These are phyloP conservation scores for Micromonas commoda DNA, from an alignment of 139 green algal species.

Conservation along the genomic window DNA sequence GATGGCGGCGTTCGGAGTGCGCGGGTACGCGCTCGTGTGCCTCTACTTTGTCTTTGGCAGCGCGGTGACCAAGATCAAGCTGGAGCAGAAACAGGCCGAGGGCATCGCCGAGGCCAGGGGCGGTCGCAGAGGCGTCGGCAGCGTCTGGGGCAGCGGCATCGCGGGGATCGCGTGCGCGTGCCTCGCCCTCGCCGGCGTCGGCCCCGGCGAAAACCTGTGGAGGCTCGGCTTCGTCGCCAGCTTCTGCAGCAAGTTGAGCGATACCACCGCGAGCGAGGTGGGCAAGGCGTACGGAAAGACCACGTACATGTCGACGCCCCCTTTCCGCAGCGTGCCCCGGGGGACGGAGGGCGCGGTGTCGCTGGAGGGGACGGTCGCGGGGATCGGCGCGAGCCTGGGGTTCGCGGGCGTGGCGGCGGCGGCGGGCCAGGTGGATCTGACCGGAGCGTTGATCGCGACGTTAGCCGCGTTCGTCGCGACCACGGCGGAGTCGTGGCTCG, in stretches of 20 bases:
- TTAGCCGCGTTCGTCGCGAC: constrained; percentile 63
- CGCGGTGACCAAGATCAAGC: constrained; percentile 84
- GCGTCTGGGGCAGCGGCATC: constrained; percentile 84
- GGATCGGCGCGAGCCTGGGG: constrained; percentile 52
- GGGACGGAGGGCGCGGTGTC: constrained; percentile 94
- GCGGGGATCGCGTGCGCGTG: constrained; percentile 65
- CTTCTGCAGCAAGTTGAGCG: constrained; percentile 54
- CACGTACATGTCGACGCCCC: constrained; percentile 51
- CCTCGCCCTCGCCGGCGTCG: constrained; percentile 43
- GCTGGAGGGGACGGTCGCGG: constrained; percentile 82
- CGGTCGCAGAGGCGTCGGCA: constrained; percentile 64
- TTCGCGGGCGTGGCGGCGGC: constrained; percentile 46
- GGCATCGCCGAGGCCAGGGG: constrained; percentile 86
- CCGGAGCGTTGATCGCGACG: background rate
- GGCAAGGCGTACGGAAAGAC: constrained; percentile 92
- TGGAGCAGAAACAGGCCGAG: constrained; percentile 77
- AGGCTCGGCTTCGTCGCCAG: constrained; percentile 75
- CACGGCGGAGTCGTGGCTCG: constrained; percentile 78
- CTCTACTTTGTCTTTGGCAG: constrained; percentile 78
- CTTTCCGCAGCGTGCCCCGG: constrained; percentile 57
- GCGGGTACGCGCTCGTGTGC: constrained; percentile 45
- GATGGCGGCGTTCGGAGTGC: constrained; percentile 21
- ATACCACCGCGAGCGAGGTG: constrained; percentile 90
- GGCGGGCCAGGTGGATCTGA: background rate
- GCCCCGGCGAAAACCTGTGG: constrained; percentile 3